Base-by-base conservation (phyloP, 345 rosid species). In the Syzygium jambos region DNA sequence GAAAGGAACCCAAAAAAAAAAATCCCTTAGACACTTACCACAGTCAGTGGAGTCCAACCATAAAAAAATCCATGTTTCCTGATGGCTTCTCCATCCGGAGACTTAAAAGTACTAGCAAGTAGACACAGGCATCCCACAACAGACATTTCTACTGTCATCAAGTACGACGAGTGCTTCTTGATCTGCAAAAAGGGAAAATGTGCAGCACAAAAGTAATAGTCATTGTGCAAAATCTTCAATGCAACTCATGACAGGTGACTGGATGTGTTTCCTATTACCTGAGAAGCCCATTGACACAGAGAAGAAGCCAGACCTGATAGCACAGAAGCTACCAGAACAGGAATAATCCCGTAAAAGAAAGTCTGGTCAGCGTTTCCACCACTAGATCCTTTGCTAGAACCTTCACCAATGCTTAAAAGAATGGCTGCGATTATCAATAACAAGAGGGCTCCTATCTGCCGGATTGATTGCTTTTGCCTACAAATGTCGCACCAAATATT, bases 81-180 rank as follows among this genome's bases (percentile, higher is more conserved):
- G 78, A 96, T 98, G 49, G 98, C 97, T 92, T 95, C 96, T 78
- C 99, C 99, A 90, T 98, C 99, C 17, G 99, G 99, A 92, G 99
- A 98, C 90, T 94, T 96, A 51, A 92, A 88, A 87, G 92, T 94
- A 59, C 99, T 98, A 88, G 86, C 93, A 91, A 95, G 89, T 92
- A 98, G 90, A 92, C 99, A 98, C 46, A 98, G 88, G 93, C 97
- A 94, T 91, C 99, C 99, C 89, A 94, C 96, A 85, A 98, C 73
- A 63, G 99, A 98, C 99, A 98, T 98, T 90, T 96, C 99, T 41
- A 98, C 89, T 17, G 46, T 43, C 46, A 43, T 98, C 92, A 98
- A 90, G 94, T 96, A 98, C 2, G 99, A 93, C 6, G 98, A 95
- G 90, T 95, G 99, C 87, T 95, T 98, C 95, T 95, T 96, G 86